These are phyloP conservation scores for Didymella glomerata DNA, from an alignment of 2,329 filamentous ascomycete species.

Conservation along the genomic window DNA sequence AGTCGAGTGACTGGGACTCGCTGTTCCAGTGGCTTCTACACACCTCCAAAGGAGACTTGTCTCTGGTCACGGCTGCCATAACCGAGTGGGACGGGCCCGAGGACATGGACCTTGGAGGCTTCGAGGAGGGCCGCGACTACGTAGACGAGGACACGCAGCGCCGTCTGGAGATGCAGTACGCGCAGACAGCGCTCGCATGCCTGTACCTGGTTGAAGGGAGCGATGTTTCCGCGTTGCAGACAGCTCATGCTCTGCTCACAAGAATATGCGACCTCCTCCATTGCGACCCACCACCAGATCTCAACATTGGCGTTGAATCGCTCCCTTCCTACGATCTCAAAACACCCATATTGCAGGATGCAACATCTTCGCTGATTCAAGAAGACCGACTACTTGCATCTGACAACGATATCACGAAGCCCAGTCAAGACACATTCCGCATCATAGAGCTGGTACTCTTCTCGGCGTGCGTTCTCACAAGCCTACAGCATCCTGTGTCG, in stretches of 20 bases:
- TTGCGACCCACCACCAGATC: conserved; percentile 63
- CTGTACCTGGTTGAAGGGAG: conserved; percentile 72
- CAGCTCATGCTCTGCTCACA: conserved; percentile 67
- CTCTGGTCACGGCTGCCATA: conserved; percentile 68
- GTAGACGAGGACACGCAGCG: conserved; percentile 68
- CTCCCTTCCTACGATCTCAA: conserved; percentile 55
- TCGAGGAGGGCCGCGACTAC: conserved; percentile 61
- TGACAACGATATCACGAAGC: conserved; percentile 71
- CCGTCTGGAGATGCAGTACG: conserved; percentile 70
- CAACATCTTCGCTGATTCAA: conserved; percentile 47
- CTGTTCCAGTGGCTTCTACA: conserved; percentile 72
- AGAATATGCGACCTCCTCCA: conserved; percentile 69
- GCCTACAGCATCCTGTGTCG: conserved; percentile 53
- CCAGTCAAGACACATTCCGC: conserved; percentile 63
- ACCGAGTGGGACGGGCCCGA: conserved; percentile 77
- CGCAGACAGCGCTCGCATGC: conserved; percentile 71
- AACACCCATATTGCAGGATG: conserved; percentile 43
- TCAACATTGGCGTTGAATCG: conserved; percentile 53
- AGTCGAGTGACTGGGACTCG: conserved; percentile 69
- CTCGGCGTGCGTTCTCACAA: conserved; percentile 55
- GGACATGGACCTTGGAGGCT: conserved; percentile 73
- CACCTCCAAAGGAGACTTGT: conserved; percentile 68
- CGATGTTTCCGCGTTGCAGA: conserved; percentile 65
- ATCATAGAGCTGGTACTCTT: conserved; percentile 70
- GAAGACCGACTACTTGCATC: conserved; percentile 62